A percentile compares a stretch with the other conserved stretches of the same genome.
Conservation (phyloP, 768 basidiomycete genomes). For the Boletales sp. region DNA sequence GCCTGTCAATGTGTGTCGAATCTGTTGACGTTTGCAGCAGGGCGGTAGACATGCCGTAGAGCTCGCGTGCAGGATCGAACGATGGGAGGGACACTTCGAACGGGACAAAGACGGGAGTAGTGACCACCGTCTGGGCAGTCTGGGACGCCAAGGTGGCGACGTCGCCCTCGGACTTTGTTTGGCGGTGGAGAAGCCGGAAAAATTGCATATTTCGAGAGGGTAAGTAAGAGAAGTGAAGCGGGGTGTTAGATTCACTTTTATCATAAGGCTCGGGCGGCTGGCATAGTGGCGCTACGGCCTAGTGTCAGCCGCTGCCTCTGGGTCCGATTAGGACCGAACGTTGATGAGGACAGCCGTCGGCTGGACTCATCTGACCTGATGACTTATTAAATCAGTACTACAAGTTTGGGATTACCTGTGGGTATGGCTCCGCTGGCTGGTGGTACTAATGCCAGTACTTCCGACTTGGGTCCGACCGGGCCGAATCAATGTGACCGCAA, state of each 20-base stretch:
- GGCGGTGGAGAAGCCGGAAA: constrained; percentile 46
- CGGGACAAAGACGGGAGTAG: constrained; percentile 23
- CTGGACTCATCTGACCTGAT: background rate
- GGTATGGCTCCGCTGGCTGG: too few relatives aligned
- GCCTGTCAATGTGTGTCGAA: background rate
- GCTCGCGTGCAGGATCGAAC: constrained; percentile 22
- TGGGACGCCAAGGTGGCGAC: constrained; percentile 24
- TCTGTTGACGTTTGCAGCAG: background rate
- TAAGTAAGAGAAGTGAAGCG: background rate
- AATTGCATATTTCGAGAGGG: constrained; percentile 36
- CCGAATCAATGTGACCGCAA: too few relatives aligned
- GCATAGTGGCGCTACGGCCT: background rate
- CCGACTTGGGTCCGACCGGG: too few relatives aligned
- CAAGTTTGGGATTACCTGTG: too few relatives aligned
- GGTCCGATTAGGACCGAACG: background rate
- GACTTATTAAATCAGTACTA: background rate
- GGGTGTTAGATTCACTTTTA: constrained; percentile 10
- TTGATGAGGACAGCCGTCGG: background rate
- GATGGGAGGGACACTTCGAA: constrained; percentile 19
- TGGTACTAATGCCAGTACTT: too few relatives aligned
- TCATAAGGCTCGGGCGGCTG: constrained; percentile 13
- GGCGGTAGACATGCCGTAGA: constrained; percentile 10
- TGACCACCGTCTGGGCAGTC: background rate
- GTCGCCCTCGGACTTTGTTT: constrained; percentile 43
- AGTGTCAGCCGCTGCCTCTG: constrained; percentile 10